These are phyloP conservation scores for Pseudofabraea citricarpa DNA, from an alignment of 2,329 filamentous ascomycete species.

Conservation along the genomic window DNA sequence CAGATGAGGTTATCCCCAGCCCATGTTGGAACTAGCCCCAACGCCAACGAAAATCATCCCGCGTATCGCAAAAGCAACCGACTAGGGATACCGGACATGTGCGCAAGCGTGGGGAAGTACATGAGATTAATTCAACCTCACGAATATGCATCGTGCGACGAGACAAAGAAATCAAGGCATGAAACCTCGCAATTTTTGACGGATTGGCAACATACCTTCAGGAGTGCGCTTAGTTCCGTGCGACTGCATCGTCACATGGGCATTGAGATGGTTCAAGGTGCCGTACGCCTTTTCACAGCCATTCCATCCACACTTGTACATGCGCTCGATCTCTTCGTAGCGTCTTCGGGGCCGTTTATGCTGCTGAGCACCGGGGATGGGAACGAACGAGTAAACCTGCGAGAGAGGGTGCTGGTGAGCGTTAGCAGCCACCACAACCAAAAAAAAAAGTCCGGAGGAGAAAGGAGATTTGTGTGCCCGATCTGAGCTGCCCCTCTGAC, in stretches of 20 bases:
- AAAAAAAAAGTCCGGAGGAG: neutral
- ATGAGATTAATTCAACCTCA: no score
- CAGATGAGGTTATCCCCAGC: slow-evolving; percentile 33
- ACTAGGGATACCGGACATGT: slow-evolving; percentile 12
- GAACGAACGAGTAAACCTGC: slow-evolving; percentile 97
- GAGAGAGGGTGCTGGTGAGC: slow-evolving; percentile 40
- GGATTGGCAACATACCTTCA: slow-evolving; percentile 89
- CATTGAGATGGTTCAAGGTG: slow-evolving; percentile 94
- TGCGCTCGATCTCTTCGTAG: slow-evolving; percentile 98
- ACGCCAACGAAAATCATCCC: slow-evolving; percentile 34
- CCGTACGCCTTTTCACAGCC: slow-evolving; percentile 98
- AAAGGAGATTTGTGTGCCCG: no score
- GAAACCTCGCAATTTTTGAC: no score
- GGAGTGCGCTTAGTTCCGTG: slow-evolving; percentile 92
- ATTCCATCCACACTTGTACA: slow-evolving; percentile 99
- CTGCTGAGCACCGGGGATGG: slow-evolving; percentile 93
- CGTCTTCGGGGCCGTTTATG: slow-evolving; percentile 90
- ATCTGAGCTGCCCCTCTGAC: no score
- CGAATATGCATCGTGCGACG: no score
- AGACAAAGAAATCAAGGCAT: no score
- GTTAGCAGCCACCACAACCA: slow-evolving; percentile 12
- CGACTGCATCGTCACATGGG: slow-evolving; percentile 98
- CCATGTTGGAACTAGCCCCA: slow-evolving; percentile 43
- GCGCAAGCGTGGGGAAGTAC: slow-evolving; percentile 7
- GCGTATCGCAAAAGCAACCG: slow-evolving; percentile 8